phyloP scores from a whole-genome alignment of 2,329 filamentous ascomycete species.

The Macrophomina phaseolina region DNA sequence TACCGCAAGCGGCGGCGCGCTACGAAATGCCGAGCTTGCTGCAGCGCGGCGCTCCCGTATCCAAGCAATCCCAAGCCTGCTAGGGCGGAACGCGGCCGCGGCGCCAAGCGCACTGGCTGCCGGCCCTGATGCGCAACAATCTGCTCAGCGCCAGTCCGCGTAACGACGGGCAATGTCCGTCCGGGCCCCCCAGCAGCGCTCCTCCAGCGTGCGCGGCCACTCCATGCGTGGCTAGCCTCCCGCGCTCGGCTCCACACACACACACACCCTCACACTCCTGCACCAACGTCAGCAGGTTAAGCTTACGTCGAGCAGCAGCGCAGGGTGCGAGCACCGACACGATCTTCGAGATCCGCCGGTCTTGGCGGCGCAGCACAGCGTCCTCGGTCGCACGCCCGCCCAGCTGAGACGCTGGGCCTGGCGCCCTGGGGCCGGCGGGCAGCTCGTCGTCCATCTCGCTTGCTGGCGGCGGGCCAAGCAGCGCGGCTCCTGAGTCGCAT shows the following conservation, averaged over 20 bases:
- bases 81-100: not conserved
- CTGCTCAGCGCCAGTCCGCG: not conserved
- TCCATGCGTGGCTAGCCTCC: constrained; percentile 7
- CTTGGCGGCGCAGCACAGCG: not conserved
- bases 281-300: constrained; percentile 22
- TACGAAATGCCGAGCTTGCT: not conserved
- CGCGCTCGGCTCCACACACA: constrained; percentile 13
- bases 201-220: not conserved
- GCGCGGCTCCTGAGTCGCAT: constrained; percentile 25
- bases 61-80: constrained; percentile 15
- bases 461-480: constrained; percentile 7
- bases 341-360: constrained; percentile 14
- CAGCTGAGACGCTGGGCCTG: not conserved
- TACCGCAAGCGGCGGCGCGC: constrained; percentile 11
- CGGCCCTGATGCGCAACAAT: constrained; percentile 5
- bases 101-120: constrained; percentile 1
- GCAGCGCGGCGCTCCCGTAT: constrained; percentile 5
- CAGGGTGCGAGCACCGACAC: constrained; percentile 6
- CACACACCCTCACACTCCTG: too few relatives aligned
- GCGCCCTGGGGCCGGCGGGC: constrained; percentile 9
- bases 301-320: constrained; percentile 26
- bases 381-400: not conserved
- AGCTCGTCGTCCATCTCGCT: constrained; percentile 7
- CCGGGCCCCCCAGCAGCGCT: not conserved
- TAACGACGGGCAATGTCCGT: not conserved